Base-by-base conservation (phyloP, 345 rosid species). In the Hibiscus tridactylites region DNA sequence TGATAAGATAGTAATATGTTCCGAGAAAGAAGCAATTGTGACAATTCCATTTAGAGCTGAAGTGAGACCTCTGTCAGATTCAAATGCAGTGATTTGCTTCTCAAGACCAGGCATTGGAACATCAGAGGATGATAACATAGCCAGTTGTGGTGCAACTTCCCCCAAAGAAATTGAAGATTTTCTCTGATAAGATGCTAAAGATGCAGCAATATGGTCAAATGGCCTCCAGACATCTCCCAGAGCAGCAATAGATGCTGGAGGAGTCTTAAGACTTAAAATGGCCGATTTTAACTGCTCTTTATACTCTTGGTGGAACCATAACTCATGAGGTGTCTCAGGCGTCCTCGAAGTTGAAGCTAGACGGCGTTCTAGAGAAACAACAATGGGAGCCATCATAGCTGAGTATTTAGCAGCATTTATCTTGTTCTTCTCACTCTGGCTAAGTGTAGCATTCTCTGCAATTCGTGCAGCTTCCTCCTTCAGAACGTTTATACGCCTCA, bases 31-130 rank as follows among this genome's bases (percentile, higher is more conserved):
- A 77, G 97, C 81, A 61, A 93, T 83, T 1, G 90, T 90, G 54
- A 90, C 87, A 71, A 85, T 87, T 75, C 88, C 91, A 21, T 85
- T 88, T 50, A 83, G 88, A 72, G 85, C 71, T 66, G 83, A 63
- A 61, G 76, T 61, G 58, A 78, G 79, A 66, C 79, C 81, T 37
- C 76, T 68, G 7, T 88, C 86, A 75, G 88, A 76, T 73, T 86
- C 89, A 76, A 86, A 80, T 69, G 78, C 68, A 37, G 81, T 52
- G 37, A 83, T 81, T 82, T 83, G 87, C 86, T 86, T 93, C 83
- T 90, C 96, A 63, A 93, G 88, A 73, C 98, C 98, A 78, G 98
- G 98, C 97, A 93, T 83, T 74, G 98, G 98, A 78, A 93, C 88
- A 82, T 93, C 88, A 77, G 88, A 89, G 73, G 95, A 88, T 73